A percentile compares a stretch with the other conserved stretches of the same genome.
phyloP scores from a whole-genome alignment of 768 basidiomycete genomes.

The Leccinum subgranulosum region DNA sequence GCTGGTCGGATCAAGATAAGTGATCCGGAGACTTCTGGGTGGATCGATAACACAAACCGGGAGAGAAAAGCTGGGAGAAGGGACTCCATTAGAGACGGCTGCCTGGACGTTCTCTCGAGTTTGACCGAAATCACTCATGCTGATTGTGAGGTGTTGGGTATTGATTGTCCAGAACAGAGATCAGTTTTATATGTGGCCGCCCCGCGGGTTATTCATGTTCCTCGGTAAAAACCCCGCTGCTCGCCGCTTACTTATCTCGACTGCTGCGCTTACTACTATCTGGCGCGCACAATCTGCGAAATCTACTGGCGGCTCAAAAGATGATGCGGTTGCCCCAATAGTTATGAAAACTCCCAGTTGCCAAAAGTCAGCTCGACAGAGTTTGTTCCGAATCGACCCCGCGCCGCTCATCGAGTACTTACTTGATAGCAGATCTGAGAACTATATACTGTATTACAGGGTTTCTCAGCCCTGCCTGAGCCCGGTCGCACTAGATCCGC shows the following conservation, averaged over 20 bases:
- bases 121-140: slow-evolving; percentile 12
- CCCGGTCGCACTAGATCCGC: background rate
- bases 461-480: no score
- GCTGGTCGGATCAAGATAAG: slow-evolving; percentile 28
- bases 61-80: slow-evolving; percentile 36
- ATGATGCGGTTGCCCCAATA: slow-evolving; percentile 1
- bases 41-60: slow-evolving; percentile 32
- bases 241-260: background rate
- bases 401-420: background rate
- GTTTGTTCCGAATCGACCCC: background rate
- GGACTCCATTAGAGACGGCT: slow-evolving; percentile 41
- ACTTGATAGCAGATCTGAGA: background rate
- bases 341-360: background rate
- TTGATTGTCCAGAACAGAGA: background rate
- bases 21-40: no score
- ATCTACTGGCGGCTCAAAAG: background rate
- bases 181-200: background rate
- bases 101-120: slow-evolving; percentile 8
- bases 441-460: background rate
- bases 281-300: slow-evolving; percentile 2
- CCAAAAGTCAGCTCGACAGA: background rate
- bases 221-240: background rate
- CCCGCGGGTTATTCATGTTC: background rate
- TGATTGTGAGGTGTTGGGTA: background rate
- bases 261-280: background rate